Percentiles rank a stretch among this genome's conserved stretches.
These are phyloP conservation scores for grape (Vitis vinifera) DNA, from an alignment of 164 flowering plant genomes.

Conservation along the genomic window ASM3070453v1 NC_081813.1:646501-647000, in stretches of 20 bases:
- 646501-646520: too few species aligned
- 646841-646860: conserved; percentile 16
- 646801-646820: conserved; percentile 3
- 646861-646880: not conserved
- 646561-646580: not conserved
- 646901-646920: too few species aligned
- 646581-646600: not conserved
- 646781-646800: conserved; percentile 1
- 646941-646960: not conserved
- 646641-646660: too few species aligned
- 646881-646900: too few species aligned
- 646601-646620: not conserved
- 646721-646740: conserved; percentile 67
- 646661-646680: conserved; percentile 22
- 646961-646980: too few species aligned
- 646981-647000: too few species aligned
- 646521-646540: too few species aligned
- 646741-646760: conserved; percentile 71
- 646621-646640: not conserved
- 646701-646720: conserved; percentile 60
- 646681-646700: conserved; percentile 88
- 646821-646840: not conserved
- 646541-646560: not conserved
- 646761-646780: not conserved
- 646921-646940: not conserved